A percentile compares a stretch with the other conserved stretches of the same genome.
These are phyloP conservation scores for Friedmanniomyces simplex DNA, from an alignment of 495 filamentous ascomycete species.

Conservation along the genomic window DNA sequence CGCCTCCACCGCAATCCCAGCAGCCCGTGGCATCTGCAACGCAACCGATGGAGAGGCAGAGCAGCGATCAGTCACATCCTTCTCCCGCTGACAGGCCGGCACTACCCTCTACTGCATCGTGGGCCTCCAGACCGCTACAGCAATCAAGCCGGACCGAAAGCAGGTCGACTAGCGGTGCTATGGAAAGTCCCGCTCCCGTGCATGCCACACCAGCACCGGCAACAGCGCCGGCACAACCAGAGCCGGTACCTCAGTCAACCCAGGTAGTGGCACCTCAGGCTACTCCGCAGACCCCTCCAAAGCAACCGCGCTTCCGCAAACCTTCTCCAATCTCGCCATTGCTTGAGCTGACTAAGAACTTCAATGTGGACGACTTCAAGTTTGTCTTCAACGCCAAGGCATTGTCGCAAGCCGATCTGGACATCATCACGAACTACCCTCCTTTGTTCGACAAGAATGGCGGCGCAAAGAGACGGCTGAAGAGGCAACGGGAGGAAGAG, in stretches of 20 bases:
- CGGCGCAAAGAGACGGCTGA: conserved; percentile 61
- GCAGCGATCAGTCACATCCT: conserved; percentile 62
- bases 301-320: not conserved
- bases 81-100: conserved; percentile 61
- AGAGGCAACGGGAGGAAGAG: conserved; percentile 57
- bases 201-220: conserved; percentile 35
- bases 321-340: conserved; percentile 7
- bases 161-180: conserved; percentile 64
- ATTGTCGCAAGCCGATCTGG: conserved; percentile 44
- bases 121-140: conserved; percentile 71
- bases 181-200: conserved; percentile 67
- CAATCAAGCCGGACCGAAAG: conserved; percentile 63
- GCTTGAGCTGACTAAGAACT: conserved; percentile 37
- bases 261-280: not conserved
- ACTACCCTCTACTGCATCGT: conserved; percentile 83
- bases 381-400: conserved; percentile 48
- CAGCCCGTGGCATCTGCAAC: conserved; percentile 44
- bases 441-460: conserved; percentile 72
- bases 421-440: conserved; percentile 52
- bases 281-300: not conserved
- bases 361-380: conserved; percentile 48
- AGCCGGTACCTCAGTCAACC: not conserved
- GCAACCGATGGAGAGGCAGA: conserved; percentile 62
- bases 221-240: not conserved
- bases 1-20: conserved; percentile 39